Evolutionary conservation across 306 rosid genomes (phyloP), one percentile per base, ranked within the genome.

Genomic region (Pachyrhizus erosus): DNA sequence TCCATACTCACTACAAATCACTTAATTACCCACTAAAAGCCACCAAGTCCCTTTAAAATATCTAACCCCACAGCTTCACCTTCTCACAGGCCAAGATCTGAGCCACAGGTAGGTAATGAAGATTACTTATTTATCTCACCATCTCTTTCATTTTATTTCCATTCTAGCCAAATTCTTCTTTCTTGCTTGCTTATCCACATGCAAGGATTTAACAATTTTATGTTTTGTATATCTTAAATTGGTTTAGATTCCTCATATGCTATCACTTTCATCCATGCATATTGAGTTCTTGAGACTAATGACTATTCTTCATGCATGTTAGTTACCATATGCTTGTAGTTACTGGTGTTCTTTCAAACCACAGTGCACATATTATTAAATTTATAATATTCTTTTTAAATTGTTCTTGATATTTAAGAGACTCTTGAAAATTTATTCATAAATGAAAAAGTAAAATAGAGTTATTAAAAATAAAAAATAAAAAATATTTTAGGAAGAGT

Each of bases 21-120:
- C 77, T 54, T 40, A 64, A 45, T 24, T 7, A 20, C 51, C 6
- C 27, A 58, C 17, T 31, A 64, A 27, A 46, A 21, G 37, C 39
- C 52, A 8, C 74, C 20, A 60, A 20, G 4, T n/a, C 60, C 70
- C 24, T 79, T 54, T 37, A 23, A 67, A 34, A 34, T 2, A 10
- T 45, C 29, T 13, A 29, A 39, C 5, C 26, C 42, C 0, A n/a
- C 2, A 18, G 65, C 24, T 21, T 17, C 57, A 67, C 0, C 29
- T 23, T 18, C 54, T 52, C 11, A 12, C 17, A 40, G 33, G 24
- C 21, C 61, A 42, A 57, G 15, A 57, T 40, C 61, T 11, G 2
- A 40, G 61, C 49, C 46, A 57, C 62, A 57, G 71, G 83, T 80
- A 57, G 71, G 83, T 80, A 70, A 79, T 49, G 40, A 37, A 65